Conservation (phyloP, 805 yeast species). For the Candida alai region DNA sequence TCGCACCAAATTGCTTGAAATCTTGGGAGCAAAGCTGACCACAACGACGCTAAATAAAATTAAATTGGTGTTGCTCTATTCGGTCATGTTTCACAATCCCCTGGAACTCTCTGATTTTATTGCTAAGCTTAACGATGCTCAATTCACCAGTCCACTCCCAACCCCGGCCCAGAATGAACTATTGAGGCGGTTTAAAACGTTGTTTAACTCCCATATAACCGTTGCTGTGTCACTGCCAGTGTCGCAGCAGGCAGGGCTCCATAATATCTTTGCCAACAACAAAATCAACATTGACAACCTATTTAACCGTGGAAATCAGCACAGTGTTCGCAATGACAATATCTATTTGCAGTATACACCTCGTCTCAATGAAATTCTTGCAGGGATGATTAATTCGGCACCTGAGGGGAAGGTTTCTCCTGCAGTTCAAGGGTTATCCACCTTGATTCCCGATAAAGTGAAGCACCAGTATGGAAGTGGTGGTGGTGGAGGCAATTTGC, state of each 20-base stretch:
- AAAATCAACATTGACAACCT: constrained; percentile 30
- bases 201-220: constrained; percentile 17
- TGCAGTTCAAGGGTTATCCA: constrained; percentile 15
- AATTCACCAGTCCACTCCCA: constrained; percentile 26
- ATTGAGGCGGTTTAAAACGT: constrained; percentile 24
- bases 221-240: constrained; percentile 10
- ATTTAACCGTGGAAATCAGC: constrained; percentile 17
- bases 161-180: constrained; percentile 30
- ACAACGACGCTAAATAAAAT: constrained; percentile 54
- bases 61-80: constrained; percentile 70
- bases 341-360: constrained; percentile 93
- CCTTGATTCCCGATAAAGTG: constrained; percentile 38
- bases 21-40: constrained; percentile 44
- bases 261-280: constrained; percentile 29
- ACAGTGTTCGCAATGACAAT: constrained; percentile 43
- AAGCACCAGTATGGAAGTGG: constrained; percentile 22
- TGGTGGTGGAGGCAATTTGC: constrained; percentile 18
- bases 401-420: constrained; percentile 4
- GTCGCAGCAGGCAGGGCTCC: constrained; percentile 16
- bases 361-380: constrained; percentile 47
- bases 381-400: constrained; percentile 14
- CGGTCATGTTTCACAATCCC: constrained; percentile 47
- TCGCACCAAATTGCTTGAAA: constrained; percentile 48
- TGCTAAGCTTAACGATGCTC: constrained; percentile 26
- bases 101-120: constrained; percentile 23